Evolutionary conservation across 495 filamentous ascomycete species (phyloP).

Genomic region (Tuber indicum): DNA sequence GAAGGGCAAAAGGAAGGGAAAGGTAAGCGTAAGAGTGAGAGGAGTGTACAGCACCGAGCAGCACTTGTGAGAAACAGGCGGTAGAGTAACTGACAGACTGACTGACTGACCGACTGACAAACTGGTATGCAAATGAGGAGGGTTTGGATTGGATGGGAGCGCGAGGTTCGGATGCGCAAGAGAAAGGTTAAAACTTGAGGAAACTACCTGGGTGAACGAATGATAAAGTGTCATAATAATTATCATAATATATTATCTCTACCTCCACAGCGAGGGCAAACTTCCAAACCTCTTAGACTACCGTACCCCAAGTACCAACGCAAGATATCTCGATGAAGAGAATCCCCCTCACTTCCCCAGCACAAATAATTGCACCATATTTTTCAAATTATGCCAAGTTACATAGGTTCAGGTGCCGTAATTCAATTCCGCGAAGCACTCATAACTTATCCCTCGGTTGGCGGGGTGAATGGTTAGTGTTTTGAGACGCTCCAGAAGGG

Average conservation of each 20-base stretch:
- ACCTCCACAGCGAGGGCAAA: neutral
- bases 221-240: neutral
- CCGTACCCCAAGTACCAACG: neutral
- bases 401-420: neutral
- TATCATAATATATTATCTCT: neutral
- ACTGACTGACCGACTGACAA: neutral
- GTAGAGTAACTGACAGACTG: neutral
- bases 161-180: neutral
- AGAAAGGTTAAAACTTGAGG: neutral
- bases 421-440: neutral
- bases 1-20: neutral
- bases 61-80: neutral
- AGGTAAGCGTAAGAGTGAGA: neutral
- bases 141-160: neutral
- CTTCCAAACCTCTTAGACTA: neutral
- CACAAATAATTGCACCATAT: neutral
- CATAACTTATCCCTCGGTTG: slow-evolving; percentile 19
- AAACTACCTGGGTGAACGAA: neutral
- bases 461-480: slow-evolving; percentile 33
- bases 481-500: slow-evolving; percentile 18
- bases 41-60: neutral
- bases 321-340: neutral
- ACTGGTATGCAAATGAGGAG: neutral
- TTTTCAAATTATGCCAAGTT: neutral
- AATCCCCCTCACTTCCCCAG: neutral